These are phyloP conservation scores for Dendrobium chrysotoxum DNA, from an alignment of 106 monocot genomes.

Conservation along the genomic window DNA sequence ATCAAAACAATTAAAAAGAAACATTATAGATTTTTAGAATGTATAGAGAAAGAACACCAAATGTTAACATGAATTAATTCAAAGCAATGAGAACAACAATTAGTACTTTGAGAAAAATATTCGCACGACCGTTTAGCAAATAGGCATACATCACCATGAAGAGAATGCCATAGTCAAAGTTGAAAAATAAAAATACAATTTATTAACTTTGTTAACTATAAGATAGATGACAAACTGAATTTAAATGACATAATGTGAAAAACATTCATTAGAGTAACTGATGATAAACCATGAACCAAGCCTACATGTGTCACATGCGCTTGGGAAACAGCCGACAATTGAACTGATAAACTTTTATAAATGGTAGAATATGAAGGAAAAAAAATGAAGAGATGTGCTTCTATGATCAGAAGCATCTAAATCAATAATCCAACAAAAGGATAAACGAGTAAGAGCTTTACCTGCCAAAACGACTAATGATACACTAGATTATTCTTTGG, in stretches of 20 bases:
- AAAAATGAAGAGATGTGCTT: not conserved
- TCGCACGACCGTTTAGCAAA: not conserved
- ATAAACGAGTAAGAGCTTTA: not conserved
- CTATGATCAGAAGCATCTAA: conserved; percentile 3
- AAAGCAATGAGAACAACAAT: conserved; percentile 3
- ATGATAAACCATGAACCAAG: not conserved
- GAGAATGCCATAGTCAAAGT: not conserved
- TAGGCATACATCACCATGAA: not conserved
- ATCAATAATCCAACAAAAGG: not conserved
- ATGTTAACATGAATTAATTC: conserved; percentile 8
- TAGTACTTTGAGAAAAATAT: not conserved
- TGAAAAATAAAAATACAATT: conserved; percentile 1
- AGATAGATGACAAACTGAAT: conserved; percentile 5
- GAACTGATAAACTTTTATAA: not conserved
- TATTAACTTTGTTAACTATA: not conserved
- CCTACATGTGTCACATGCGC: not conserved
- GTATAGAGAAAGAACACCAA: conserved; percentile 1
- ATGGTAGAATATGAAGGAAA: not conserved
- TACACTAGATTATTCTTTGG: not conserved
- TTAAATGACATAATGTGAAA: not conserved
- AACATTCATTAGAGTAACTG: conserved; percentile 2
- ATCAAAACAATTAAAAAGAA: not conserved
- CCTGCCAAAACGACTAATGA: not conserved
- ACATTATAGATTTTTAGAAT: not conserved
- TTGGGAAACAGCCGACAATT: not conserved